Evolutionary conservation across 202 grass and related monocot species (phyloP).

Genomic region (Brachypodium distachyon): DNA sequence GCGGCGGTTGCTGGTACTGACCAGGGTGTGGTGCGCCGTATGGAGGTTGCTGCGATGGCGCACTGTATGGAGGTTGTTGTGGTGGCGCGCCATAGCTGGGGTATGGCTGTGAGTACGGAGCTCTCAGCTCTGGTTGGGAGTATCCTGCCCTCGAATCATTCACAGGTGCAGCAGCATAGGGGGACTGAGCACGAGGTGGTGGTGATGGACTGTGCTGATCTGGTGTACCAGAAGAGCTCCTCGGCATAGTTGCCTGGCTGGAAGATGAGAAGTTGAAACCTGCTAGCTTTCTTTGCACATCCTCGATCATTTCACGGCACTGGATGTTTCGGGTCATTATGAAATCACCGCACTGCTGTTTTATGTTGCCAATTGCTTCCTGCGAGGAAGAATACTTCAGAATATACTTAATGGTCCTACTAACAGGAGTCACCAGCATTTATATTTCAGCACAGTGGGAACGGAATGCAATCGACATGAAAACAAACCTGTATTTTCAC

Average conservation of each 20-base stretch:
- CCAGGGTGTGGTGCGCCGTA: conserved; percentile 25
- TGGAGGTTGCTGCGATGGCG: conserved; percentile 32
- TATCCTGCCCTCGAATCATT: conserved; percentile 35
- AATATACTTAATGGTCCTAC: neutral
- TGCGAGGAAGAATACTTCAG: conserved; percentile 22
- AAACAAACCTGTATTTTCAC: conserved; percentile 72
- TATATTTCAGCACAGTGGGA: conserved; percentile 3
- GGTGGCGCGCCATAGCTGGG: conserved; percentile 35
- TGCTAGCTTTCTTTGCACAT: conserved; percentile 80
- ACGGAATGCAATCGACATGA: conserved; percentile 7
- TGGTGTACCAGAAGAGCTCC: conserved; percentile 39
- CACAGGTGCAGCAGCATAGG: conserved; percentile 31
- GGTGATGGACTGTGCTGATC: conserved; percentile 49
- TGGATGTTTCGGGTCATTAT: conserved; percentile 94
- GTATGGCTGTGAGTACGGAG: conserved; percentile 64
- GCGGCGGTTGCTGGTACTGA: conserved; percentile 55
- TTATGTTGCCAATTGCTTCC: conserved; percentile 89
- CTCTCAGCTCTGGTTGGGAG: conserved; percentile 52
- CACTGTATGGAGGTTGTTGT: conserved; percentile 42
- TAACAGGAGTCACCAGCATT: neutral
- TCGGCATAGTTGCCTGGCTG: conserved; percentile 19
- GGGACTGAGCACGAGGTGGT: conserved; percentile 33
- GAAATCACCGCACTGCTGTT: conserved; percentile 88
- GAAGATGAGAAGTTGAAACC: conserved; percentile 85
- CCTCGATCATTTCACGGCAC: conserved; percentile 96